phyloP scores from a whole-genome alignment of 73 alveolate genomes.

The Uronychia binucleata region DNA sequence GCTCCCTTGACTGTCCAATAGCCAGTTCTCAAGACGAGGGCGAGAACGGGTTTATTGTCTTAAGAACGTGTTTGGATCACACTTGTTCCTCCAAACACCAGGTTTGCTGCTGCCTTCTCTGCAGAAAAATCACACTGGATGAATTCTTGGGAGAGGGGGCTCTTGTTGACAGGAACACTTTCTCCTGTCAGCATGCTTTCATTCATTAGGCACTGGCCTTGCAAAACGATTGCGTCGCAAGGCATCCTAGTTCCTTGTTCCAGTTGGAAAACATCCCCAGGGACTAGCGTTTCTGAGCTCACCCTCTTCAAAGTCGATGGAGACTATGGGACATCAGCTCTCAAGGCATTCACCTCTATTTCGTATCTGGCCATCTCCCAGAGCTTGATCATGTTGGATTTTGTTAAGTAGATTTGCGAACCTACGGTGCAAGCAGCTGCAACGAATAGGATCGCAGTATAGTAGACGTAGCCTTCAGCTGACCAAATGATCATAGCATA shows the following conservation, averaged over 20 bases:
- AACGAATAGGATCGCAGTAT: conserved; percentile 53
- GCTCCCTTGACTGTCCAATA: conserved; percentile 75
- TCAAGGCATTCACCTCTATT: conserved; percentile 72
- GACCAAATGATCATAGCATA: conserved; percentile 76
- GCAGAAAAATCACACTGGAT: conserved; percentile 48
- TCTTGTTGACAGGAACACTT: conserved; percentile 87
- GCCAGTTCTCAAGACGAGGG: conserved; percentile 75
- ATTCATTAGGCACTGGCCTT: conserved; percentile 87
- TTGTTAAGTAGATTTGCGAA: conserved; percentile 74
- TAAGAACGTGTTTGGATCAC: conserved; percentile 67
- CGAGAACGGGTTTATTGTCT: conserved; percentile 50
- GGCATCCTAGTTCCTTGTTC: conserved; percentile 78
- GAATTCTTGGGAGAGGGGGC: conserved; percentile 60
- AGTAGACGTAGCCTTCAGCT: conserved; percentile 68
- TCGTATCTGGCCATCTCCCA: conserved; percentile 85
- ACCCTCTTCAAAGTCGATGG: conserved; percentile 3
- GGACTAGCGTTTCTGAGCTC: conserved; percentile 82
- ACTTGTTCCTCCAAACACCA: conserved; percentile 79
- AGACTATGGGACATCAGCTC: conserved; percentile 29
- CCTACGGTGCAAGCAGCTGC: conserved; percentile 66
- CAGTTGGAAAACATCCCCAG: conserved; percentile 83
- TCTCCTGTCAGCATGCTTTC: conserved; percentile 97
- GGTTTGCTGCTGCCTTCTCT: conserved; percentile 37
- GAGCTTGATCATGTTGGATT: conserved; percentile 73
- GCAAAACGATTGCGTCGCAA: conserved; percentile 85